Percentiles rank a stretch among this genome's conserved stretches.
Conservation (phyloP, 1,284 basidiomycete species). For the Ustilago curta region DNA sequence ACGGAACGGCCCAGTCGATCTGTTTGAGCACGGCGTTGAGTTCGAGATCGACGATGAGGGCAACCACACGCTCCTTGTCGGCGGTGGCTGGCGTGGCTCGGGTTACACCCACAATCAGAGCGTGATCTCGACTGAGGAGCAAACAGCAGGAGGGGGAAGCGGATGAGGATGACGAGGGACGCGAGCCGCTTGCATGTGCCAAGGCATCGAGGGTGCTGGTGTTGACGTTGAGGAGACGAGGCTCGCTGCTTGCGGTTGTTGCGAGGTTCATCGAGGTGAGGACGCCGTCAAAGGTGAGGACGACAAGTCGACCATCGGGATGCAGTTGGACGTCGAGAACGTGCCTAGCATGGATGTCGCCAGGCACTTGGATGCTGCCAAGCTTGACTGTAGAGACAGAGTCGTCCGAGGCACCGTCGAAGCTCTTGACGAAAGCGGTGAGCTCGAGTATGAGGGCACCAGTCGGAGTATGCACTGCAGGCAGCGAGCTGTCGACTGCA, state of each 20-base stretch:
- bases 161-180: slow-evolving; percentile 29
- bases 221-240: slow-evolving; percentile 19
- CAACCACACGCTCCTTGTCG: slow-evolving; percentile 37
- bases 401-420: slow-evolving; percentile 28
- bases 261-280: slow-evolving; percentile 26
- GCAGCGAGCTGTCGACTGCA: background rate
- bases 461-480: slow-evolving; percentile 1
- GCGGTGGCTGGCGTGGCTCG: slow-evolving; percentile 19
- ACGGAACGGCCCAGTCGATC: slow-evolving; percentile 45
- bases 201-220: slow-evolving; percentile 14
- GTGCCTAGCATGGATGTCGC: slow-evolving; percentile 16
- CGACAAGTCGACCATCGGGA: slow-evolving; percentile 33
- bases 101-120: slow-evolving; percentile 34
- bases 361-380: slow-evolving; percentile 22
- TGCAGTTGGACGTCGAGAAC: slow-evolving; percentile 38
- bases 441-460: slow-evolving; percentile 33
- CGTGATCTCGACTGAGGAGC: slow-evolving; percentile 47
- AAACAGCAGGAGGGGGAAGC: slow-evolving; percentile 28
- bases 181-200: slow-evolving; percentile 22
- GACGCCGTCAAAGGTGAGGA: slow-evolving; percentile 28
- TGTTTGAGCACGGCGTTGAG: slow-evolving; percentile 40
- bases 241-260: slow-evolving; percentile 20
- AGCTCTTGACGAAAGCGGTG: slow-evolving; percentile 34
- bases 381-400: slow-evolving; percentile 22
- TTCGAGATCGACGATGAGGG: slow-evolving; percentile 44